Evolutionary conservation across 108 stramenopile species (phyloP), one percentile per base, ranked within the genome.

Genomic region (Nannochloropsis oceanica): DNA sequence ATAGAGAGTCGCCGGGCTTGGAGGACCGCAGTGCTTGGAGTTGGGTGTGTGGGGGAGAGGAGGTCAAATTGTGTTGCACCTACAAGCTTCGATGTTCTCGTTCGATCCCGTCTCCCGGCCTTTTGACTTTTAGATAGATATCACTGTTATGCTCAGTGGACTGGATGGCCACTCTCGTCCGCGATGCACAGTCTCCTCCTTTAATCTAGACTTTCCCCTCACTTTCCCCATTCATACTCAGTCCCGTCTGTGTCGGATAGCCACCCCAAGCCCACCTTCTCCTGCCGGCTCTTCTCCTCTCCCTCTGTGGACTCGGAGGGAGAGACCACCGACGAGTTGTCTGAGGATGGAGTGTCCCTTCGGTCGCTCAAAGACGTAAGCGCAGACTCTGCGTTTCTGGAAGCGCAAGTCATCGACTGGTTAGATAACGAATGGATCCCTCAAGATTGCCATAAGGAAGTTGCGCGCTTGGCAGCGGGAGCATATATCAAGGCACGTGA

Each of bases 341-440:
- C 59, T 10, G 59, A 73, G 59, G 59, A 73, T n/a, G 59, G 59
- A 10, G 59, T 73, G 22, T 73, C 59, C n/a, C 59, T 73, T n/a
- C 18, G n/a, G 59, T 18, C 18, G 22, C 59, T 73, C 22, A 18
- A 73, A n/a, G 59, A 73, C 2, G 22, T 73, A n/a, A n/a, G 59
- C 18, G 59, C 59, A 18, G 59, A 73, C n/a, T 18, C 59, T n/a
- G 59, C 59, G n/a, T 73, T 73, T 73, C n/a, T 73, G 59, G 59
- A 73, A 73, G n/a, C 59, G 59, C 59, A 73, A n/a, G 59, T 73
- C 18, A n/a, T 73, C 22, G 59, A 73, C 18, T 73, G 59, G 59
- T 42, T 89, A 24, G 85, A 89, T 44, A 79, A 89, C 3, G 88
- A 89, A 25, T 89, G 88, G 88, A 12, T 89, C 5, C 82, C 85